Evolutionary conservation across 257 asterid species (phyloP), one percentile per base, ranked within the genome.

Genomic region (Henckelia pumila): DNA sequence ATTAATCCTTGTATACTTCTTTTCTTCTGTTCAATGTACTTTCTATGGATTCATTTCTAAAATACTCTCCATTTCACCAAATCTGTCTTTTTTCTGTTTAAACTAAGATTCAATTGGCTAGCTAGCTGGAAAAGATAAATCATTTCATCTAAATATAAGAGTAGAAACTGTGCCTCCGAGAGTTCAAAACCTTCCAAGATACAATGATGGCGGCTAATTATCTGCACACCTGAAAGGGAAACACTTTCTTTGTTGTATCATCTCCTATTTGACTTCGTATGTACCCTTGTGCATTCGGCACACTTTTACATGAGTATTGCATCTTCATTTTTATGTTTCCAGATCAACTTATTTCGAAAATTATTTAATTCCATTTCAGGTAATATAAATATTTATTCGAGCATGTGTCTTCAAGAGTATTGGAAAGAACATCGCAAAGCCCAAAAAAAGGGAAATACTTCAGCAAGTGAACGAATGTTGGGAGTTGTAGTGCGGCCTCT

Each of bases 171-270:
- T n/a, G n/a, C n/a, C n/a, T n/a, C n/a, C n/a, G n/a, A n/a, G n/a
- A n/a, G n/a, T n/a, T n/a, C n/a, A n/a, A n/a, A n/a, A n/a, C n/a
- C n/a, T n/a, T n/a, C n/a, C n/a, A n/a, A n/a, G n/a, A n/a, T n/a
- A n/a, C n/a, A 62, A 90, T 90, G 96, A 90, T 90, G 97, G 97
- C 97, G 2, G 97, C 96, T 59, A 88, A 90, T 66, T 90, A 84
- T 69, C 80, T 90, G 63, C 92, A 90, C 79, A 90, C 97, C 65
- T 90, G 81, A 90, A 44, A 61, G 58, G 53, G 60, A 71, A 58
- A 57, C 61, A 40, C 37, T 57, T 64, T 57, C 67, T 77, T 69
- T 59, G 59, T 23, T 64, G 76, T 76, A 71, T 32, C 80, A 19
- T 55, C 64, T 64, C 23, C 50, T 20, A 33, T 66, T 61, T 64